A percentile compares a stretch with the other conserved stretches of the same genome.
phyloP scores from a whole-genome alignment of 768 basidiomycete genomes.

The Lepiota brunneoincarnata region DNA sequence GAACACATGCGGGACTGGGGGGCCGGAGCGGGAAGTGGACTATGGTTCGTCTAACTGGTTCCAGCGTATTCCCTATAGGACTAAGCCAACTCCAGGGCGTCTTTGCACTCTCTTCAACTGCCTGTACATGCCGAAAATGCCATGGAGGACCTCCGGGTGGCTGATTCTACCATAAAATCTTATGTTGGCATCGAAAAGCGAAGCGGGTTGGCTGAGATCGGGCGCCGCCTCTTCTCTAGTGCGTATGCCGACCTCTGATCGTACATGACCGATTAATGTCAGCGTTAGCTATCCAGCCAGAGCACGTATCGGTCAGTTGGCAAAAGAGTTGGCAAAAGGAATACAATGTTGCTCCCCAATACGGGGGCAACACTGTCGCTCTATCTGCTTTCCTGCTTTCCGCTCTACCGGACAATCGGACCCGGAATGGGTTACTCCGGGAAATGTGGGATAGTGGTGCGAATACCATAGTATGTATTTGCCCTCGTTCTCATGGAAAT shows the following conservation, averaged over 20 bases:
- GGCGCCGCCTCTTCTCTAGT: constrained; percentile 62
- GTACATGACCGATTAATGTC: constrained; percentile 38
- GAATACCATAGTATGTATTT: constrained; percentile 61
- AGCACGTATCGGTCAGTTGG: constrained; percentile 47
- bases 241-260: constrained; percentile 14
- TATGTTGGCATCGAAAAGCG: constrained; percentile 82
- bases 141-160: constrained; percentile 33
- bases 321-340: constrained; percentile 54
- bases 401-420: constrained; percentile 58
- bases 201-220: constrained; percentile 65
- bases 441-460: constrained; percentile 94
- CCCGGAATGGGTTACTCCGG: constrained; percentile 65
- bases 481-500: background rate
- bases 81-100: constrained; percentile 49
- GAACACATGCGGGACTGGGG: constrained; percentile 82
- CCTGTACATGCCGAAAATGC: constrained; percentile 17
- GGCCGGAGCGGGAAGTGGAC: constrained; percentile 74
- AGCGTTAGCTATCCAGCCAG: constrained; percentile 19
- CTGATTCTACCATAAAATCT: constrained; percentile 49
- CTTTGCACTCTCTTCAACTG: constrained; percentile 61
- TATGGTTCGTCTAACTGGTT: constrained; percentile 56
- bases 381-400: constrained; percentile 86
- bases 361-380: constrained; percentile 58
- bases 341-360: constrained; percentile 34
- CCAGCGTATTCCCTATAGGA: constrained; percentile 2